Base-by-base conservation (phyloP, 345 rosid species). In the Toxicodendron radicans region DNA sequence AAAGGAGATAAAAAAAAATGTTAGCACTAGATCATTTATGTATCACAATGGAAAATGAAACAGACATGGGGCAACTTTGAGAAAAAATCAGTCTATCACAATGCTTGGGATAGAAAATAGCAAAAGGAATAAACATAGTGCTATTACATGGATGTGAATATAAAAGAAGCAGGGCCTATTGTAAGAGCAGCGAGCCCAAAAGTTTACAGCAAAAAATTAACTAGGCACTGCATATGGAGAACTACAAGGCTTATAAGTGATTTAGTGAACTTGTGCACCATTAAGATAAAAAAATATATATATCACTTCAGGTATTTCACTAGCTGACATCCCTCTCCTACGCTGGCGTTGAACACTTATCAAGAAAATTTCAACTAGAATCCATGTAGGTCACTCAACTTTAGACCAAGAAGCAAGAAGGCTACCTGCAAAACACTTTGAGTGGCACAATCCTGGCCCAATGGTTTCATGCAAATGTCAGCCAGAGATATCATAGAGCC, bases 391-490 rank as follows among this genome's bases (percentile, higher is more conserved):
- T 56, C 66, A 64, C 30, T 64, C 59, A 21, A 67, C 11, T 51
- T 14, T 38, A 71, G 33, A 70, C 58, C 66, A 70, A 54, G 49
- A 68, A 60, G 46, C 6, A 68, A 76, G 72, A 79, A 65, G 13
- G 46, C 56, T 77, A 95, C 99, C 98, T 95, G 99, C 58, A 95
- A 79, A 73, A 95, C 82, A 84, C 92, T 92, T 78, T 95, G 99
- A 71, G 94, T 93, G 70, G 98, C 97, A 82, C 99, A 95, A 81
- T 93, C 96, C 75, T 89, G 87, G 71, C 86, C 97, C 66, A 95
- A 83, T n/a, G 98, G 99, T 83, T 95, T 95, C 97, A 91, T 75
- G 84, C 98, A 95, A 71, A 95, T 95, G 79, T 95, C 97, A 63
- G 90, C 83, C 84, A 95, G 83, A 51, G 99, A 87, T 82, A 95